Base-by-base conservation (phyloP, 2,329 filamentous ascomycete genomes). In the Pseudocercospora crystallina region DNA sequence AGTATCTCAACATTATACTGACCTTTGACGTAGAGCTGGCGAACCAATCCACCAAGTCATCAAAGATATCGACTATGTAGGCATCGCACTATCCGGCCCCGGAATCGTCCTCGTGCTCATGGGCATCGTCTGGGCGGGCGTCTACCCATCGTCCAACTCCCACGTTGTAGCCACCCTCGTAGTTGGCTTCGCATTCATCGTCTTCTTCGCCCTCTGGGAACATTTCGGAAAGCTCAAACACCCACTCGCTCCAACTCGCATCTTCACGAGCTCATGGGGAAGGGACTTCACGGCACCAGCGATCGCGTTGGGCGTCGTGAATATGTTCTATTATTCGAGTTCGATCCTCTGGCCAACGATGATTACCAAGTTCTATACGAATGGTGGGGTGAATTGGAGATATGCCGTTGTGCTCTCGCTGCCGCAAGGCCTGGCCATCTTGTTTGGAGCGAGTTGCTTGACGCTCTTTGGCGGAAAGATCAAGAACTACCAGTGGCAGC, bases 321-420 rank as follows among this genome's bases (percentile, higher is more conserved):
- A 73, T 49, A 79, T 79, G 76, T 78, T 78, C 59, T 79, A 78
- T 63, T 79, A 78, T 60, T 70, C 70, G 31, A 71, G 69, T 37
- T 49, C 47, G 47, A 51, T 59, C 29, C 43, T 58, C 2, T 53
- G 48, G 42, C 50, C 50, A 10, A 53, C 44, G 10, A 76, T 76
- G 73, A 76, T 77, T 43, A 65, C 65, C n/a, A 65, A 69, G 0
- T 73, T 76, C 55, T 78, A 71, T 56, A 54, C 53, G 10, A 52
- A 47, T 34, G 49, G 45, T 8, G 50, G 46, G 9, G 38, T 42
- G 11, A 43, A 56, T 29, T 59, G 43, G 47, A 47, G 44, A 38
- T 47, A 58, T 13, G 53, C 44, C 2, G 44, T 56, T 40, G 71
- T 69, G 1, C 58, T 79, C 2, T 72, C 74, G 1, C 60, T 77